These are phyloP conservation scores for Suillus subalutaceus DNA, from an alignment of 768 basidiomycete genomes.

Conservation along the genomic window DNA sequence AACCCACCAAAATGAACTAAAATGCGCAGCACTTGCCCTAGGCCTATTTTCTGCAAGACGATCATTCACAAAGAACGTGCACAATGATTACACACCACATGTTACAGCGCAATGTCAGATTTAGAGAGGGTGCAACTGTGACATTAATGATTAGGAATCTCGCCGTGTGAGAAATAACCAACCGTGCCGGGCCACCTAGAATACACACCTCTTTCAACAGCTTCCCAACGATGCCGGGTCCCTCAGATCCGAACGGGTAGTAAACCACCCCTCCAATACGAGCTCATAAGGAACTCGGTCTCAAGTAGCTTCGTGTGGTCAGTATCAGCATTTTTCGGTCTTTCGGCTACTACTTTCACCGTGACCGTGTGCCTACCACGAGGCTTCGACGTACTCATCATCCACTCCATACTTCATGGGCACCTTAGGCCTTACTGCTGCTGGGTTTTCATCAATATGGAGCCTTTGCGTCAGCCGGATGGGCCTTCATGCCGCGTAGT, in stretches of 20 bases:
- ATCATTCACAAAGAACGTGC: neutral
- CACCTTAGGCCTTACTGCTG: neutral
- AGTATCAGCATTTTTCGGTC: neutral
- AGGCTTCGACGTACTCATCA: neutral
- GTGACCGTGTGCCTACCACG: neutral
- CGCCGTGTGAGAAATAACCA: neutral
- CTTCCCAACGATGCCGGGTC: neutral
- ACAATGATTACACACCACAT: neutral
- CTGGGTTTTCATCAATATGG: neutral
- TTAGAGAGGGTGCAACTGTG: neutral
- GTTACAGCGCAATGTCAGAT: neutral
- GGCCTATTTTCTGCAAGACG: neutral
- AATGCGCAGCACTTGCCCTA: neutral
- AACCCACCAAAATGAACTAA: neutral
- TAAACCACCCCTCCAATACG: neutral
- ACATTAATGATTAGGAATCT: neutral
- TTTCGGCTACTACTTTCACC: neutral
- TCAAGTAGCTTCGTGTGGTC: neutral
- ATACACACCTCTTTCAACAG: neutral
- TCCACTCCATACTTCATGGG: neutral
- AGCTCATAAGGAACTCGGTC: neutral
- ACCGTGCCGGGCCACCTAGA: neutral
- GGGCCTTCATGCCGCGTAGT: neutral
- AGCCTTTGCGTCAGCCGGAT: neutral
- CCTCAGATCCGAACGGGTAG: neutral